Evolutionary conservation across 75 land plant genomes (phyloP).

Genomic region (Pseudotsuga menziesii): DNA sequence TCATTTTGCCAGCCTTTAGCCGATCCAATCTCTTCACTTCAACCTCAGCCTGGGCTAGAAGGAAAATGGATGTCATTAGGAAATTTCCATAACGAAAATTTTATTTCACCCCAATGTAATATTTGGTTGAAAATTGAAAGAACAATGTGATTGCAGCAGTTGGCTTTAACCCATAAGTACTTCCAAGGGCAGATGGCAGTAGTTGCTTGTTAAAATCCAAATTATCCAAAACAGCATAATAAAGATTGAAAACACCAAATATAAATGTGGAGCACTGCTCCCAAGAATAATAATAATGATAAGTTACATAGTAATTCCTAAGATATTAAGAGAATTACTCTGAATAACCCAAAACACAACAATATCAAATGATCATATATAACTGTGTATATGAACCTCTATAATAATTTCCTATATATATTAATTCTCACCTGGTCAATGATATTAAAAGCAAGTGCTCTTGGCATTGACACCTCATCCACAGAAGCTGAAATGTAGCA

Average conservation of each 20-base stretch:
- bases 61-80: slow-evolving; percentile 1
- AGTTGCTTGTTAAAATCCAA: too few species aligned
- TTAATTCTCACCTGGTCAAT: slow-evolving; percentile 34
- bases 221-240: too few species aligned
- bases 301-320: neutral
- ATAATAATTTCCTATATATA: neutral
- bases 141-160: neutral
- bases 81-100: too few species aligned
- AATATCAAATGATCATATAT: too few species aligned
- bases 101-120: neutral
- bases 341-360: too few species aligned
- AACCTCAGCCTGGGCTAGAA: slow-evolving; percentile 20
- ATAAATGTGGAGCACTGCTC: too few species aligned
- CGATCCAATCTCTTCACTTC: slow-evolving; percentile 23
- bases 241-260: too few species aligned
- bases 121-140: neutral
- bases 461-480: slow-evolving; percentile 24
- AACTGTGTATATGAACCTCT: too few species aligned
- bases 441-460: slow-evolving; percentile 34
- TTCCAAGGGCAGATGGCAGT: neutral
- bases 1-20: slow-evolving; percentile 21
- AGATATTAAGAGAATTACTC: too few species aligned
- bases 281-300: too few species aligned
- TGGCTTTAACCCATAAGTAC: neutral
- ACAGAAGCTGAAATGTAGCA: slow-evolving; percentile 28